These are phyloP conservation scores for Botrytis porri DNA, from an alignment of 2,329 filamentous ascomycete species.

Conservation along the genomic window DNA sequence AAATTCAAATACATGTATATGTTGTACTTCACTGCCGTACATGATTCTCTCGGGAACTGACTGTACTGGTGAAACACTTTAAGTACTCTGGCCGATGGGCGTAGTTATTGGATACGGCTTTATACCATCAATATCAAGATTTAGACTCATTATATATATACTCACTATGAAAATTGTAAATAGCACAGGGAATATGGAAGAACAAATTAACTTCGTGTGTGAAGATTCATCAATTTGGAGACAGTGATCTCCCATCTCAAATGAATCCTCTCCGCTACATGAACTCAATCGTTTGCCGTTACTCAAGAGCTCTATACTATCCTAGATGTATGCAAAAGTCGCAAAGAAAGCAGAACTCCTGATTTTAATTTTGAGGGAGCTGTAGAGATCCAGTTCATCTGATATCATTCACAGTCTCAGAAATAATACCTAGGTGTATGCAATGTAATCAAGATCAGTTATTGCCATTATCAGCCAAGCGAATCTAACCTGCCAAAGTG, in stretches of 20 bases:
- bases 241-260: not conserved
- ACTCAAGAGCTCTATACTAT: too few species aligned
- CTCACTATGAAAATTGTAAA: accelerated
- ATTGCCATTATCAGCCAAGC: too few species aligned
- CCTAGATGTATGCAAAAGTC: too few species aligned
- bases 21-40: not conserved
- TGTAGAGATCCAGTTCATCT: too few species aligned
- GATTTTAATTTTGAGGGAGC: too few species aligned
- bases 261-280: too few species aligned
- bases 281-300: too few species aligned
- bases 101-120: not conserved
- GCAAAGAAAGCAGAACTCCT: too few species aligned
- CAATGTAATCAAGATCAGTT: too few species aligned
- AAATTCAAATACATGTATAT: not conserved
- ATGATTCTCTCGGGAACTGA: not conserved
- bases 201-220: not conserved
- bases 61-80: not conserved
- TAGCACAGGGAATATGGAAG: not conserved
- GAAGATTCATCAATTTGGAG: not conserved
- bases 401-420: too few species aligned
- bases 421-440: too few species aligned
- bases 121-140: not conserved
- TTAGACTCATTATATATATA: not conserved
- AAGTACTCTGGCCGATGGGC: not conserved
- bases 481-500: too few species aligned